Percentiles rank a stretch among this genome's conserved stretches.
These are phyloP conservation scores for Thuidium tamariscinum DNA, from an alignment of 225 moss, liverwort and hornwort genomes.

Conservation along the genomic window DNA sequence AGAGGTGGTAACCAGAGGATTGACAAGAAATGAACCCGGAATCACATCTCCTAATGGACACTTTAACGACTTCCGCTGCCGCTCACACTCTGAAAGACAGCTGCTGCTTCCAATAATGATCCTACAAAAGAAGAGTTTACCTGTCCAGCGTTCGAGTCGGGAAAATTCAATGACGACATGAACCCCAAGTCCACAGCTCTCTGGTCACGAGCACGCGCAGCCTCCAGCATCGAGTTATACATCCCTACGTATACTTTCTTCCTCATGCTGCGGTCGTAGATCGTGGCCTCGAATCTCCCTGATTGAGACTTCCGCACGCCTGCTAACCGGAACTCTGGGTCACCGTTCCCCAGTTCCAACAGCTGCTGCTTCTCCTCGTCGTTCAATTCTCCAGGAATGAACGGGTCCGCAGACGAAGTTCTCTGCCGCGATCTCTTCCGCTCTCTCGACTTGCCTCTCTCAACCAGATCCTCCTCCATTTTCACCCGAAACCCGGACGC, in stretches of 20 bases:
- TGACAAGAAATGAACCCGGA: background rate
- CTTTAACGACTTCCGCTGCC: background rate
- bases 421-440: constrained; percentile 14
- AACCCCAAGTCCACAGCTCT: constrained; percentile 56
- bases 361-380: constrained; percentile 47
- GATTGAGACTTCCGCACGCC: constrained; percentile 67
- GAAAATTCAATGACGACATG: constrained; percentile 49
- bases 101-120: background rate
- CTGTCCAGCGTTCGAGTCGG: constrained; percentile 31
- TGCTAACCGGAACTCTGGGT: constrained; percentile 38
- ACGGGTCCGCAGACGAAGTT: constrained; percentile 9
- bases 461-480: constrained; percentile 25
- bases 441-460: constrained; percentile 5
- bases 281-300: constrained; percentile 59
- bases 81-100: background rate
- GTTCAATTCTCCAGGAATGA: constrained; percentile 30
- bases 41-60: background rate
- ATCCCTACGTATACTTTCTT: constrained; percentile 71
- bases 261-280: constrained; percentile 64
- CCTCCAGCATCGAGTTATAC: constrained; percentile 47
- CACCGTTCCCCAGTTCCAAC: constrained; percentile 40
- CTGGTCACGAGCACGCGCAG: constrained; percentile 57
- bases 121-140: background rate
- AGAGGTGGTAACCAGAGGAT: background rate
- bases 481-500: constrained; percentile 20